A percentile compares a stretch with the other conserved stretches of the same genome.
Evolutionary conservation across 306 rosid species (phyloP).

Genomic region (Ziziphus jujuba): DNA sequence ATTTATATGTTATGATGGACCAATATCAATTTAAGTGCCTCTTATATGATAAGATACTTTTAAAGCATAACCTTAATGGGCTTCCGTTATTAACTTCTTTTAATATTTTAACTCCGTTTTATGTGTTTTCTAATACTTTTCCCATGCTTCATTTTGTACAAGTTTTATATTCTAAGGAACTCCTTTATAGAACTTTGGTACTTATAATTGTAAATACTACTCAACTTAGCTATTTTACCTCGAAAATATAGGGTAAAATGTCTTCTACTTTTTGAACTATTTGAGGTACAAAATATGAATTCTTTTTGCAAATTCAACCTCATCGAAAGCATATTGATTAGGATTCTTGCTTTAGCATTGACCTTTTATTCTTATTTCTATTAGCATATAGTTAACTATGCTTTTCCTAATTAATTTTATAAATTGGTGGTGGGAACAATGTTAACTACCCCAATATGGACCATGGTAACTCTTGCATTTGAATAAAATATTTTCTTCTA

Average conservation of each 20-base stretch:
- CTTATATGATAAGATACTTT: too few relatives aligned
- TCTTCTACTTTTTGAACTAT: neutral
- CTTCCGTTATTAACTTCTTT: too few relatives aligned
- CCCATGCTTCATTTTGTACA: too few relatives aligned
- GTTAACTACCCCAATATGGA: constrained; percentile 59
- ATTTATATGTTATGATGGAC: too few relatives aligned
- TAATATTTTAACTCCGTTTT: too few relatives aligned
- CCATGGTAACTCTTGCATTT: constrained; percentile 51
- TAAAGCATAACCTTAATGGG: too few relatives aligned
- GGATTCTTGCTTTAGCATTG: neutral
- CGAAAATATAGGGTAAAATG: neutral
- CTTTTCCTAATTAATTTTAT: constrained; percentile 57
- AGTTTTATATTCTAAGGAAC: neutral
- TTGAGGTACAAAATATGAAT: neutral
- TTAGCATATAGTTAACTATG: constrained; percentile 30
- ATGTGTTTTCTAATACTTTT: neutral
- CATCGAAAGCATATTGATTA: neutral
- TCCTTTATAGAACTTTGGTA: neutral
- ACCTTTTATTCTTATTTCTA: neutral
- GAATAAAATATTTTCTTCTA: constrained; percentile 17
- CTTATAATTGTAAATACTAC: neutral
- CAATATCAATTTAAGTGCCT: too few relatives aligned
- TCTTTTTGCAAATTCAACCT: neutral
- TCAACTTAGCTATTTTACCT: neutral
- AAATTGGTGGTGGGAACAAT: constrained; percentile 96